Conservation (phyloP, 768 basidiomycete genomes). For the Asterophora lycoperdoides region DNA sequence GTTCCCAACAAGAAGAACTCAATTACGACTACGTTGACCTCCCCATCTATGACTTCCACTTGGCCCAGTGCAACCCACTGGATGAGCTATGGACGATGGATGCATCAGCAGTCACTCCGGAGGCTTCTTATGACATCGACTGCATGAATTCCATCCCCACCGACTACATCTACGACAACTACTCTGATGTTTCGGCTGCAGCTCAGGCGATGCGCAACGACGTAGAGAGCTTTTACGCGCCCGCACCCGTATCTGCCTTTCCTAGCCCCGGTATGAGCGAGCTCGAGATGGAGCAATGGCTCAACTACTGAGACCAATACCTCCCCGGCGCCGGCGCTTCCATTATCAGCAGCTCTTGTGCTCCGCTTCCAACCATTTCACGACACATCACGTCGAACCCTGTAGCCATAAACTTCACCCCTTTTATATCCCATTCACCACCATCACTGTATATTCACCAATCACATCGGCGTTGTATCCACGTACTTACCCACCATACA, state of each 20-base stretch:
- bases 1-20: neutral
- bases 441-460: neutral
- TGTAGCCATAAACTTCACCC: neutral
- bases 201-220: neutral
- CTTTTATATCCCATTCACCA: neutral
- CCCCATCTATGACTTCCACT: neutral
- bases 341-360: neutral
- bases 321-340: too few species aligned
- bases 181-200: neutral
- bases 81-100: neutral
- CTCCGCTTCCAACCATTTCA: neutral
- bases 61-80: neutral
- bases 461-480: slow-evolving; percentile 1
- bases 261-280: neutral
- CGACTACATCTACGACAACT: neutral
- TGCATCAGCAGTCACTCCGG: neutral
- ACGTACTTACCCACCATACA: neutral
- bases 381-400: neutral
- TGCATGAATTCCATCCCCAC: neutral
- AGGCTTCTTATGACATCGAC: slow-evolving; percentile 1
- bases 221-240: neutral
- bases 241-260: neutral
- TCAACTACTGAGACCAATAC: slow-evolving; percentile 10
- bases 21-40: slow-evolving; percentile 4
- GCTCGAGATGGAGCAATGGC: slow-evolving; percentile 14